A percentile compares a stretch with the other conserved stretches of the same genome.
Conservation (phyloP, 1,284 basidiomycete species). For the Moniliella sp. region DNA sequence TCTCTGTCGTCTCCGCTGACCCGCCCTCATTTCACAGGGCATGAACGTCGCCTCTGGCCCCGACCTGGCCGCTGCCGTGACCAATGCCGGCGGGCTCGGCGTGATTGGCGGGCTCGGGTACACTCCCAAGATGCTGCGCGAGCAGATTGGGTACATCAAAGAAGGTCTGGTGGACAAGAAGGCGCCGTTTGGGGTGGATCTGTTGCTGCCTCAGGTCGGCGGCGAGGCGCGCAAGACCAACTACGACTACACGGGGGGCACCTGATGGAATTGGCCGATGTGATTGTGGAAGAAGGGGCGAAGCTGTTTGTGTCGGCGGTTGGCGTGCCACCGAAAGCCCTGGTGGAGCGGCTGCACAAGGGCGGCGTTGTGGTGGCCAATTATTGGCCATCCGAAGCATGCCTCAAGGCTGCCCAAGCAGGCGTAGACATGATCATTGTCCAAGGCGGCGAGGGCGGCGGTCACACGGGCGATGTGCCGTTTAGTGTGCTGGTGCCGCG, state of each 20-base stretch:
- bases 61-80: constrained; percentile 21
- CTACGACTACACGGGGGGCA: constrained; percentile 5
- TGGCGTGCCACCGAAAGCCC: constrained; percentile 18
- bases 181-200: constrained; percentile 22
- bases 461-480: constrained; percentile 25
- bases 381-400: no score
- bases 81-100: constrained; percentile 21
- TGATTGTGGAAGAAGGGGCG: constrained; percentile 13
- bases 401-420: constrained; percentile 37
- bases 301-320: constrained; percentile 25
- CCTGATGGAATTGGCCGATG: constrained; percentile 1
- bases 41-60: constrained; percentile 25
- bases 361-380: constrained; percentile 16
- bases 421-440: constrained; percentile 26
- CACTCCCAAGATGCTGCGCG: constrained; percentile 8
- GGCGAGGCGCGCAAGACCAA: constrained; percentile 22
- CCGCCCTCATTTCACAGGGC: background rate
- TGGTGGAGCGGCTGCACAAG: constrained; percentile 19
- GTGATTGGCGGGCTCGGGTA: constrained; percentile 25
- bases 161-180: constrained; percentile 17
- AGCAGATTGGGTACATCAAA: constrained; percentile 14
- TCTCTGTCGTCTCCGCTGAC: background rate
- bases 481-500: constrained; percentile 16
- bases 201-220: constrained; percentile 25
- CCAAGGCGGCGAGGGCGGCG: constrained; percentile 26